Evolutionary conservation across 345 rosid species (phyloP).

Genomic region (Populus ilicifolia): DNA sequence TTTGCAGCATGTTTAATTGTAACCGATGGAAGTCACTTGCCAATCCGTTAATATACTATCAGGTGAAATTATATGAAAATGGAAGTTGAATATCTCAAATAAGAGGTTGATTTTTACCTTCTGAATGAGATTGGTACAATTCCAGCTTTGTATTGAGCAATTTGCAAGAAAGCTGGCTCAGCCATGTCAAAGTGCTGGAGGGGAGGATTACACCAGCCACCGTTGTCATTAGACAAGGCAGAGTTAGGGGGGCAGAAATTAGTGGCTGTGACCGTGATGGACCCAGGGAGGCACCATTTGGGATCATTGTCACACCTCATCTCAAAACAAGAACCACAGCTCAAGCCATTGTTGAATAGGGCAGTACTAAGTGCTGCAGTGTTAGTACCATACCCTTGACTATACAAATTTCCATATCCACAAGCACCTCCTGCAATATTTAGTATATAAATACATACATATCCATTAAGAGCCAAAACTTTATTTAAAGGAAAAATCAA

Average conservation of each 20-base stretch:
- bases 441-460: no score
- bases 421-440: conserved; percentile 30
- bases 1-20: no score
- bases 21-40: no score
- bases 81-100: not conserved
- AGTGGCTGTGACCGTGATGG: conserved; percentile 30
- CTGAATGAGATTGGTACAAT: conserved; percentile 87
- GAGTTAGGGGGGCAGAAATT: conserved; percentile 71
- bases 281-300: conserved; percentile 31
- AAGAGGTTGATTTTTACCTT: conserved; percentile 36
- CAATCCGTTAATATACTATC: no score
- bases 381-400: conserved; percentile 36
- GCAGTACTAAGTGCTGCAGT: conserved; percentile 39
- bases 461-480: no score
- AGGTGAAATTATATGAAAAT: not conserved
- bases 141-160: conserved; percentile 91
- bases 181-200: conserved; percentile 94
- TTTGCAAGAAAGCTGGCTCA: conserved; percentile 87
- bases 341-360: conserved; percentile 29
- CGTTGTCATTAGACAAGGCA: conserved; percentile 67
- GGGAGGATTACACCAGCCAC: conserved; percentile 99
- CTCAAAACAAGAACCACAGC: conserved; percentile 34
- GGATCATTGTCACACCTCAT: conserved; percentile 30
- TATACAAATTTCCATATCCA: conserved; percentile 30
- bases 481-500: no score